These are phyloP conservation scores for Monilinia aucupariae DNA, from an alignment of 2,329 filamentous ascomycete genomes.

Conservation along the genomic window DNA sequence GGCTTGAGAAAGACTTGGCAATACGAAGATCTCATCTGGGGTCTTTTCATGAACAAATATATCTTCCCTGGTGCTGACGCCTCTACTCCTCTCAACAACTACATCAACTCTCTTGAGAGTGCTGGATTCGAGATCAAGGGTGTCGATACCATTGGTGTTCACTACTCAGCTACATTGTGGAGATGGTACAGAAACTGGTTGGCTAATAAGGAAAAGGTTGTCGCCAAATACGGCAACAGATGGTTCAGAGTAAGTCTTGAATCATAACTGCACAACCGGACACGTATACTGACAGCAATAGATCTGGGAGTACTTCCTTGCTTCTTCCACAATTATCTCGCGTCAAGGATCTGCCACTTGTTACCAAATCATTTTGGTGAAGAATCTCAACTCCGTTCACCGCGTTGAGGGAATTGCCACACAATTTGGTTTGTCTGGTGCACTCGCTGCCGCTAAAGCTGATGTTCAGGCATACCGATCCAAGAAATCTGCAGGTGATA, in stretches of 20 bases:
- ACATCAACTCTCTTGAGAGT: constrained; percentile 77
- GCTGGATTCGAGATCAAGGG: constrained; percentile 88
- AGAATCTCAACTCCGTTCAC: constrained; percentile 79
- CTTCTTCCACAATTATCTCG: constrained; percentile 68
- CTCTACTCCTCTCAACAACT: constrained; percentile 84
- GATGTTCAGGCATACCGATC: constrained; percentile 22
- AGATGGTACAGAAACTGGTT: constrained; percentile 99
- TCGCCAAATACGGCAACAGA: constrained; percentile 87
- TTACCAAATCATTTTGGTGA: constrained; percentile 73
- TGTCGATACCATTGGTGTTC: constrained; percentile 89
- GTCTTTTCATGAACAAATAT: constrained; percentile 99
- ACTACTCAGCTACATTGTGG: constrained; percentile 96
- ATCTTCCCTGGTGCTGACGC: constrained; percentile 96
- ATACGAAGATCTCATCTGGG: constrained; percentile 97
- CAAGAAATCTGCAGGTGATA: constrained; percentile 2
- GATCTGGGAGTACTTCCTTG: constrained; percentile 81
- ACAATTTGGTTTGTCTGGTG: constrained; percentile 60
- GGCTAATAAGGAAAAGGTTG: constrained; percentile 84
- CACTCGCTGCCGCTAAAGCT: constrained; percentile 42
- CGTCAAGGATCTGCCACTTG: constrained; percentile 71
- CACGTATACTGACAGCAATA: constrained; percentile 32
- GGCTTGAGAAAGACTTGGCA: constrained; percentile 94
- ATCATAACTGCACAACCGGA: background rate
- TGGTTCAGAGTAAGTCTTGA: constrained; percentile 79
- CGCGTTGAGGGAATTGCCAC: constrained; percentile 65